A percentile compares a stretch with the other conserved stretches of the same genome.
Conservation (phyloP, 2,329 filamentous ascomycete genomes). For the Akanthomyces lecanii region DNA sequence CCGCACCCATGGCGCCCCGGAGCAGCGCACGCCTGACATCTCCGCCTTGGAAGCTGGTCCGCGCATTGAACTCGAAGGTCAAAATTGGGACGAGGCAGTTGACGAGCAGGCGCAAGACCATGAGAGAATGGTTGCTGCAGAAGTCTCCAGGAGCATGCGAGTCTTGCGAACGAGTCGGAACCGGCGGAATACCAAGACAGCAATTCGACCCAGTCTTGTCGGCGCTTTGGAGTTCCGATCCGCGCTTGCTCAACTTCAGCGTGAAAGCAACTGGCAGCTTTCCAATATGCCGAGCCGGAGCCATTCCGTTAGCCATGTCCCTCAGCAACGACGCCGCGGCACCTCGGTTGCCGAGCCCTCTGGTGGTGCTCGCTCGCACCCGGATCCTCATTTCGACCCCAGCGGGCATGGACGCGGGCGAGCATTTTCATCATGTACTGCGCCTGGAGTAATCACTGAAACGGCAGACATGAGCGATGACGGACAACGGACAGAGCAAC, state of each 20-base stretch:
- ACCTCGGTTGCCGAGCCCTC: slow-evolving; percentile 27
- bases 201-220: slow-evolving; percentile 88
- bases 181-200: slow-evolving; percentile 70
- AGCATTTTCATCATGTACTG: slow-evolving; percentile 7
- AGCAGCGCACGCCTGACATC: slow-evolving; percentile 32
- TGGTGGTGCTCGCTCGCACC: not conserved
- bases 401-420: slow-evolving; percentile 14
- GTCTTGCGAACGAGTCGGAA: slow-evolving; percentile 64
- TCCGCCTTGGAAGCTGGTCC: slow-evolving; percentile 42
- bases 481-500: not conserved
- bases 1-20: slow-evolving; percentile 20
- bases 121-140: slow-evolving; percentile 66
- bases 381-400: slow-evolving; percentile 7
- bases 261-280: slow-evolving; percentile 70
- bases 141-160: slow-evolving; percentile 91
- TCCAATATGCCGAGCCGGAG: slow-evolving; percentile 65
- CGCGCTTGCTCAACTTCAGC: slow-evolving; percentile 80
- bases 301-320: slow-evolving; percentile 34
- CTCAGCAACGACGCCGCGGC: slow-evolving; percentile 24
- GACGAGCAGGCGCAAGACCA: slow-evolving; percentile 49
- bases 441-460: slow-evolving; percentile 8
- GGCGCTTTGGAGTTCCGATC: slow-evolving; percentile 92
- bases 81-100: slow-evolving; percentile 35
- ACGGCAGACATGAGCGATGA: slow-evolving; percentile 2
- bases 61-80: slow-evolving; percentile 44